Base-by-base conservation (phyloP, 208 protist species). In the Trypanosoma mega region DNA sequence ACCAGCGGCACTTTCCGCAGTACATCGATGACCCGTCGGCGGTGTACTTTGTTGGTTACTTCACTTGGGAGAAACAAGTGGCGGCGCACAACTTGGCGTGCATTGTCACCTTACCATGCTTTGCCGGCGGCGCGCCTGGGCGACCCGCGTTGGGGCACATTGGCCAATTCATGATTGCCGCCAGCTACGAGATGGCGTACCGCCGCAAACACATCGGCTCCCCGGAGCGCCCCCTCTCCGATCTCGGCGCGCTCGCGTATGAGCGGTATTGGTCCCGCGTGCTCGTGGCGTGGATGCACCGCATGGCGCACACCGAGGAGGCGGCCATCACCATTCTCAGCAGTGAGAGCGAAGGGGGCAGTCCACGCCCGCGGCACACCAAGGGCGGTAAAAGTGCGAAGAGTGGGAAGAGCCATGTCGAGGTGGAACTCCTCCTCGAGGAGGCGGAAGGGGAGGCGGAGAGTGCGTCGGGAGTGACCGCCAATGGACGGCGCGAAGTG, bases 181-280 rank as follows among this genome's bases (percentile, higher is more conserved):
- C 98, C 23, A 98, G 89, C 51, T 99, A 99, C 75, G 97, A 99
- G 74, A 72, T 99, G 0, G 96, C 97, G 6, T 98, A 97, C 75
- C 90, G 87, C 0, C 94, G 99, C 36, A 61, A 76, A 21, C 93
- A 98, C 45, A 71, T 97, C 8, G 98, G 99, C 23, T 94, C 94
- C 3, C 99, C 99, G 21, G 98, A 99, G 71, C 96, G 92, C 70
- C 99, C 99, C 7, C 92, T 99, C 4, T 98, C 95, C 16, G 98
- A 99, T 76, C 85, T 99, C 12, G 99, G 99, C 12, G 72, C 90
- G 29, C 63, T 90, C 0, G 84, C 84, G 18, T 98, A 97, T 68
- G 67, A 90, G 20, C 85, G 83, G 21, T 98, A 96, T 67, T 98
- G 96, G 97, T 72, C 66, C 12, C 60, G 68, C 7, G 58, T 70